Base-by-base conservation (phyloP, 495 filamentous ascomycete genomes). In the Penicillium lagena region DNA sequence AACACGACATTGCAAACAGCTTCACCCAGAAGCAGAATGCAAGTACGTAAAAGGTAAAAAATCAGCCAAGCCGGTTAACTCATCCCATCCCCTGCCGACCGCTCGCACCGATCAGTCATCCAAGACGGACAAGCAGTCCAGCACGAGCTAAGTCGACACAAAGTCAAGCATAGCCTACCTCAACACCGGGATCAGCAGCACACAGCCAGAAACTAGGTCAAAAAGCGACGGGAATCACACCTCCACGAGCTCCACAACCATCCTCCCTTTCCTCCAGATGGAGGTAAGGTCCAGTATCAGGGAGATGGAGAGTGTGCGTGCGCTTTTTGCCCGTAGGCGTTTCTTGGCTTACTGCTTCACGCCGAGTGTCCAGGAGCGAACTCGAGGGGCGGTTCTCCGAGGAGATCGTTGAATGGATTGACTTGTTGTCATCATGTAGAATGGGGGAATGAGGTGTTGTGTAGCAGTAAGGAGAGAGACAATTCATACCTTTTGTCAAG, bases 341-440 rank as follows among this genome's bases (percentile, higher is more conserved):
- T 47, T 52, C 33, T 35, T 52, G 51, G 40, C 43, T 48, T 34
- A 12, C 45, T 37, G 43, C 46, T 55, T 49, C 47, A 39, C 47
- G 44, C 45, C 37, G 7, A 33, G 4, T 6, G 22, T 22, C 22
- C 28, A 45, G 42, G 50, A 57, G 52, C 52, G 40, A 47, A 60
- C 56, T 49, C 62, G 60, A 66, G 55, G 58, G 67, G 65, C 56
- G 67, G 66, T 70, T 87, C 77, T 84, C 86, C 53, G 63, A 71
- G 51, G 70, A 79, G 77, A 75, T 96, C 87, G 79, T 94, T 85
- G 91, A 97, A 97, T 97, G 91, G 91, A 97, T 97, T 86, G 83
- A 89, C 90, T 90, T 73, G 69, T 79, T 86, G 80, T 95, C 90
- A 96, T 97, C 91, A 86, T 86, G 10, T 34, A 65, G 72, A 64